Evolutionary conservation across 768 basidiomycete genomes (phyloP).

Genomic region (Termitomyces sp.): DNA sequence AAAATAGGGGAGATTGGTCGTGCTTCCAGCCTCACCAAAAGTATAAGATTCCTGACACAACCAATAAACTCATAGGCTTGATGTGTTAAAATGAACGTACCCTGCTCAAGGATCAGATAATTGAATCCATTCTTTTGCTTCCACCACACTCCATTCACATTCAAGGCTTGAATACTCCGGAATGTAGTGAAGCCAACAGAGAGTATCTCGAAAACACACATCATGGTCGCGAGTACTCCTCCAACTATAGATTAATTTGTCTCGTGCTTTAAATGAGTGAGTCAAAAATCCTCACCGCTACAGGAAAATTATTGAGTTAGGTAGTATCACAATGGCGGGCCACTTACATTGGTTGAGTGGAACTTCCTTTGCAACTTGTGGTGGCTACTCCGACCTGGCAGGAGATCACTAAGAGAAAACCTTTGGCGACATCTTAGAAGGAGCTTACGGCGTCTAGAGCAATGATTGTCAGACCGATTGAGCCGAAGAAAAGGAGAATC

Average conservation of each 20-base stretch:
- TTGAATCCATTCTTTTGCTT: not conserved
- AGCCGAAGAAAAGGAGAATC: not conserved
- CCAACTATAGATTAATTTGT: not conserved
- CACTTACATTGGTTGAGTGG: conserved; percentile 2
- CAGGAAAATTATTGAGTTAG: not conserved
- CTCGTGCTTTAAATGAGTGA: not conserved
- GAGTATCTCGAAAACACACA: conserved; percentile 1
- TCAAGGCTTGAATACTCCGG: conserved; percentile 1
- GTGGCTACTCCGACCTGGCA: not conserved
- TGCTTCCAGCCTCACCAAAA: not conserved
- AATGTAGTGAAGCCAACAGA: not conserved
- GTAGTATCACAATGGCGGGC: no score
- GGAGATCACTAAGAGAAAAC: not conserved
- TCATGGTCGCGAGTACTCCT: not conserved
- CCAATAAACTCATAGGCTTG: not conserved
- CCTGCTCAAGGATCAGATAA: not conserved
- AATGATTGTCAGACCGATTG: not conserved
- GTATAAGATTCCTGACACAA: not conserved
- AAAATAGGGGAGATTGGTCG: not conserved
- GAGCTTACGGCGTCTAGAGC: not conserved
- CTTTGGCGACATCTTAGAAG: not conserved
- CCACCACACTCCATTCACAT: not conserved
- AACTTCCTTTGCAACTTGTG: not conserved
- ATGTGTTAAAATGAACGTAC: not conserved
- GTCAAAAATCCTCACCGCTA: not conserved